Evolutionary conservation across 2,329 filamentous ascomycete genomes (phyloP).

Genomic region (Pseudocercospora macadamiae): DNA sequence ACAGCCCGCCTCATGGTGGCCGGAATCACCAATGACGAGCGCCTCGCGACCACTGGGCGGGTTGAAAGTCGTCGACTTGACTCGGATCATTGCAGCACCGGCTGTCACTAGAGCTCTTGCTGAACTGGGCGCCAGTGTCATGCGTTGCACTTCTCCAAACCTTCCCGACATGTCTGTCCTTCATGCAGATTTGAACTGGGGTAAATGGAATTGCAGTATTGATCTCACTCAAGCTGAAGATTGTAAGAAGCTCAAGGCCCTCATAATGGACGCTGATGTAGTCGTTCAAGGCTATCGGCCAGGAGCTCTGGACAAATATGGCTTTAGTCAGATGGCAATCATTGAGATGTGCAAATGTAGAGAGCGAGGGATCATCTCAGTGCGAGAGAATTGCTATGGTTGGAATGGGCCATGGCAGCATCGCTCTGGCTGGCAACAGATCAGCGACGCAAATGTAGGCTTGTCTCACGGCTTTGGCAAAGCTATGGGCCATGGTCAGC

Average conservation of each 20-base stretch:
- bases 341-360: slow-evolving; percentile 47
- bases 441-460: slow-evolving; percentile 47
- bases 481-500: slow-evolving; percentile 23
- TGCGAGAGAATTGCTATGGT: slow-evolving; percentile 59
- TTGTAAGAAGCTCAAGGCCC: slow-evolving; percentile 41
- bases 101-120: slow-evolving; percentile 70
- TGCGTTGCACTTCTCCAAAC: slow-evolving; percentile 69
- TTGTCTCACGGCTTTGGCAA: slow-evolving; percentile 20
- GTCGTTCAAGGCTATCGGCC: slow-evolving; percentile 56
- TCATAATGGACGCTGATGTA: slow-evolving; percentile 55
- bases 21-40: slow-evolving; percentile 30
- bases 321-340: slow-evolving; percentile 47
- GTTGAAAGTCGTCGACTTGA: slow-evolving; percentile 73
- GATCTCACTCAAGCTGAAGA: slow-evolving; percentile 48
- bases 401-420: slow-evolving; percentile 53
- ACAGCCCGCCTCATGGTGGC: slow-evolving; percentile 33
- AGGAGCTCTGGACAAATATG: slow-evolving; percentile 51
- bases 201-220: slow-evolving; percentile 53
- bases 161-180: slow-evolving; percentile 60
- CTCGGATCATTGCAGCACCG: slow-evolving; percentile 76
- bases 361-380: slow-evolving; percentile 50
- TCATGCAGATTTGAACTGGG: slow-evolving; percentile 54
- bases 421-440: slow-evolving; percentile 58
- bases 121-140: slow-evolving; percentile 74
- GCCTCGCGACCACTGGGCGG: slow-evolving; percentile 57